These are phyloP conservation scores for Aphanocladium album DNA, from an alignment of 2,329 filamentous ascomycete genomes.

Conservation along the genomic window DNA sequence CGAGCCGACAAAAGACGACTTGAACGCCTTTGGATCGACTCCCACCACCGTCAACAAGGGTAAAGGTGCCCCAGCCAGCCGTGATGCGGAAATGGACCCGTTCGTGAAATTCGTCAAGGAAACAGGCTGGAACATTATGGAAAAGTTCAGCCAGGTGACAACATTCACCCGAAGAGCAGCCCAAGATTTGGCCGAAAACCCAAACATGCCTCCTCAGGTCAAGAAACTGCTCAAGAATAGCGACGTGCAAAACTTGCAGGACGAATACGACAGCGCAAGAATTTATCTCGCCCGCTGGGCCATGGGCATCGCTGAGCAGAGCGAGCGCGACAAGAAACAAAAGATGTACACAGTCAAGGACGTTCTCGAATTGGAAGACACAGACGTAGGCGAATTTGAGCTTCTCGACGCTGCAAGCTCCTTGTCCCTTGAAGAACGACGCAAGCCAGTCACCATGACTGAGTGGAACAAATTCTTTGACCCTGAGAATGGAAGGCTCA, in stretches of 20 bases:
- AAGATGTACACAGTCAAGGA: slow-evolving; percentile 92
- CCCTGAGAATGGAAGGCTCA: slow-evolving; percentile 62
- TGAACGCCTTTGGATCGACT: slow-evolving; percentile 69
- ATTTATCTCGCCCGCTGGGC: slow-evolving; percentile 95
- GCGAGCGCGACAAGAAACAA: slow-evolving; percentile 78
- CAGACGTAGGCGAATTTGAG: slow-evolving; percentile 92
- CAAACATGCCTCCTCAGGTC: slow-evolving; percentile 83
- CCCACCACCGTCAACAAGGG: slow-evolving; percentile 38
- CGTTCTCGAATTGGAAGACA: slow-evolving; percentile 89
- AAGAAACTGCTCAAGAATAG: slow-evolving; percentile 80
- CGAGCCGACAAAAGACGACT: slow-evolving; percentile 81
- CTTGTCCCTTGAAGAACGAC: slow-evolving; percentile 68
- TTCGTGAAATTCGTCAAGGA: slow-evolving; percentile 92
- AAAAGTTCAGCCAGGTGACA: slow-evolving; percentile 95
- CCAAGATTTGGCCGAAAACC: slow-evolving; percentile 87
- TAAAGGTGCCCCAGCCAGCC: slow-evolving; percentile 32
- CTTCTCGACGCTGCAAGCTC: slow-evolving; percentile 75
- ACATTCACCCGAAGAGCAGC: slow-evolving; percentile 91
- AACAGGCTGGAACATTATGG: slow-evolving; percentile 91
- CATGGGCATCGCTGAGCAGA: slow-evolving; percentile 97
- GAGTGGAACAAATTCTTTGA: slow-evolving; percentile 96
- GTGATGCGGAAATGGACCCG: slow-evolving; percentile 81
- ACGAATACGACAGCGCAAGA: slow-evolving; percentile 94
- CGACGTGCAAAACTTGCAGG: slow-evolving; percentile 89
- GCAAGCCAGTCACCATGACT: slow-evolving; percentile 70